Percentiles rank a stretch among this genome's conserved stretches.
Evolutionary conservation across 345 rosid genomes (phyloP).

Genomic region (Moricandia arvensis): DNA sequence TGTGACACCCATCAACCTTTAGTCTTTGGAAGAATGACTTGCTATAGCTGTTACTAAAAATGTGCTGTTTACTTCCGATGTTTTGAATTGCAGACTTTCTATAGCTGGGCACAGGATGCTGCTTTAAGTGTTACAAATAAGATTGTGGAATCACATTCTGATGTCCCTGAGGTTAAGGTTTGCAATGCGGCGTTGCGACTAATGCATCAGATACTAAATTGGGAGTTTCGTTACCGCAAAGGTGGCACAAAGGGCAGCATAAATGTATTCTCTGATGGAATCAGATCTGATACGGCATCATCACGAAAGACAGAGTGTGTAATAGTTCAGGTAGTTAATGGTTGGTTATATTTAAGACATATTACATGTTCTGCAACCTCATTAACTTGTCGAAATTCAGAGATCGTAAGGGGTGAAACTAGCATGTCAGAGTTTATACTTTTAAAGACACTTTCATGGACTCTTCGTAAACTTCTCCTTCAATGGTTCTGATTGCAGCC

Average conservation of each 20-base stretch:
- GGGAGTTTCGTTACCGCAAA: slow-evolving; percentile 72
- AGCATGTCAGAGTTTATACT: slow-evolving; percentile 16
- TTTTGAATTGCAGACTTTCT: slow-evolving; percentile 63
- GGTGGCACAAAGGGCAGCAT: slow-evolving; percentile 45
- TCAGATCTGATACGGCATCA: slow-evolving; percentile 50
- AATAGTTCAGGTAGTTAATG: slow-evolving; percentile 67
- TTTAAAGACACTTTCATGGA: slow-evolving; percentile 4
- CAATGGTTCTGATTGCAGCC: slow-evolving; percentile 60
- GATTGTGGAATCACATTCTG: slow-evolving; percentile 62
- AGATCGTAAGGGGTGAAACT: slow-evolving; percentile 16
- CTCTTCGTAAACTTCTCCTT: slow-evolving; percentile 29
- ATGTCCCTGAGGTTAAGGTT: slow-evolving; percentile 78
- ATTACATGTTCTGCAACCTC: slow-evolving; percentile 4
- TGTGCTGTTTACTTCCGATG: slow-evolving; percentile 19
- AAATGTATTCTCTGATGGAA: slow-evolving; percentile 59
- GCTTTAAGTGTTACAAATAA: slow-evolving; percentile 67
- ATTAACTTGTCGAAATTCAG: slow-evolving; percentile 18
- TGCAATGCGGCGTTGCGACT: slow-evolving; percentile 80
- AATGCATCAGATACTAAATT: slow-evolving; percentile 89
- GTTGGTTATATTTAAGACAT: slow-evolving; percentile 19
- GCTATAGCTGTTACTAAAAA: slow-evolving; percentile 8
- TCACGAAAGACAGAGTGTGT: slow-evolving; percentile 66
- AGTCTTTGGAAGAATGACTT: slow-evolving; percentile 18
- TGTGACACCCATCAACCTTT: slow-evolving; percentile 11
- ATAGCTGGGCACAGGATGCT: slow-evolving; percentile 87